Evolutionary conservation across 352 stramenopile genomes (phyloP).

Genomic region (Globisporangium recalcitrans): DNA sequence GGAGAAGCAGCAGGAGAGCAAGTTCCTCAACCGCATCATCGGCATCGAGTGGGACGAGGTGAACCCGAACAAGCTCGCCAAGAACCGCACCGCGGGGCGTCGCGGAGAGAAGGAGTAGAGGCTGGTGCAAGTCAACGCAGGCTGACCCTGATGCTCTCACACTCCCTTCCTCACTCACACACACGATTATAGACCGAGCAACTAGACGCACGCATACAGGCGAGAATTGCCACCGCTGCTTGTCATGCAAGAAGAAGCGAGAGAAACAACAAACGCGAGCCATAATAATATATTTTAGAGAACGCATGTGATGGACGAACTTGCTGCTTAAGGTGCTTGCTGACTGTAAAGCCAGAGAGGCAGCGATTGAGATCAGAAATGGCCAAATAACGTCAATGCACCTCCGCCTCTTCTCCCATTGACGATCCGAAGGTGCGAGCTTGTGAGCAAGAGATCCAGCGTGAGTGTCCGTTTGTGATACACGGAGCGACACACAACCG

Average conservation of each 20-base stretch:
- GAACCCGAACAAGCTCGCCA: conserved; percentile 81
- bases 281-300: conserved; percentile 3
- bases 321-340: too few species aligned
- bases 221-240: background rate
- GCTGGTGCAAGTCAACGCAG: background rate
- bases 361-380: background rate
- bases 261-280: background rate
- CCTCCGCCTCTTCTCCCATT: background rate
- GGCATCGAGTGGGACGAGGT: conserved; percentile 87
- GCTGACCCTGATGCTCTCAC: too few species aligned
- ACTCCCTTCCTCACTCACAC: too few species aligned
- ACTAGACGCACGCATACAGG: background rate
- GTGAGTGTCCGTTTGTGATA: conserved; percentile 2
- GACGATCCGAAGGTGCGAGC: background rate
- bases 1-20: conserved; percentile 51
- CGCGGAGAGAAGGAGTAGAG: conserved; percentile 49
- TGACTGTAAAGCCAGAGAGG: too few species aligned
- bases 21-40: conserved; percentile 77
- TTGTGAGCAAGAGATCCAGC: background rate
- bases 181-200: background rate
- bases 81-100: conserved; percentile 36
- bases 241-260: background rate
- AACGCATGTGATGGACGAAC: background rate
- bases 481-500: background rate
- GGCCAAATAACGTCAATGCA: too few species aligned